Base-by-base conservation (phyloP, 345 rosid species). In the Balakata baccata region DNA sequence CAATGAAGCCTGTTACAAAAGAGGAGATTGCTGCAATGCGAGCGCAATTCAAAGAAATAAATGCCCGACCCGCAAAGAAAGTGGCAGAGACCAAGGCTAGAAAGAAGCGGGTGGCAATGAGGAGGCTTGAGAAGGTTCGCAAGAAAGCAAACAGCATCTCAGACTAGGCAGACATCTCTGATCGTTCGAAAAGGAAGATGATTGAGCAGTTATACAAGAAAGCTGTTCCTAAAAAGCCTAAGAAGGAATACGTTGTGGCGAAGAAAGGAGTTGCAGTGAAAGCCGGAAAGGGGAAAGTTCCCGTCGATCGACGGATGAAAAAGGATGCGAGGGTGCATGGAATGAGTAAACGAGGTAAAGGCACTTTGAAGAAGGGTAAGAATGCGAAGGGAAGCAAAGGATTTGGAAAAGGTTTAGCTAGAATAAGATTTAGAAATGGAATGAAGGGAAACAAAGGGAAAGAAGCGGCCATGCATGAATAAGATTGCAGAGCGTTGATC, bases 61-160 rank as follows among this genome's bases (percentile, higher is more conserved):
- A 95, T 70, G 94, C 97, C 39, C 89, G 98, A 23, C 94, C 98
- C 25, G 96, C 98, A 11, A 95, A 95, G 93, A 95, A 95, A 73
- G 98, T 95, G 71, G 97, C 92, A 0, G 84, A 95, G 81, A 98
- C 99, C 69, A 95, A 95, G 78, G 97, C 94, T 37, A 70, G 98
- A 72, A 92, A 92, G 93, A 95, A 92, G 83, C 82, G 90, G 54
- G 82, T 83, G 11, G 89, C 92, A 9, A 73, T 74, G 84, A 88
- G 84, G 81, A 95, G 86, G 75, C 83, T 92, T 2, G 99, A 95
- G 81, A 95, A 91, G 82, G 88, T 91, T 39, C 89, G 90, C 34
- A 93, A 91, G 89, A 92, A 92, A 86, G 99, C 98, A 25, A 95
- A 95, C 70, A 69, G 82, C 5, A 89, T 92, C 65, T 84, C 96